These are phyloP conservation scores for Trametes meyenii DNA, from an alignment of 768 basidiomycete genomes.

Conservation along the genomic window DNA sequence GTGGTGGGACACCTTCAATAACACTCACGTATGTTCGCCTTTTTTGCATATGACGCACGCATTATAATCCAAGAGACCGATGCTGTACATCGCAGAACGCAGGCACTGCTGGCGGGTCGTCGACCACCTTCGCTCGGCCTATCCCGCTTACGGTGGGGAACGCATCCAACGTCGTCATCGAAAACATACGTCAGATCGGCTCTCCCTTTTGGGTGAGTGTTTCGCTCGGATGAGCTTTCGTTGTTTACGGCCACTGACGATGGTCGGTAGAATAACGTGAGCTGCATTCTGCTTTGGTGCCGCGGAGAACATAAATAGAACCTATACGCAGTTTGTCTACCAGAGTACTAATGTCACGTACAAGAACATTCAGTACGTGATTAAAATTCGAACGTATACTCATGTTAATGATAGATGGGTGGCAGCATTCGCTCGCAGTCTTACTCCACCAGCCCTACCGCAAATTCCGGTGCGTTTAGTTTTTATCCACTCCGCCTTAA, in stretches of 20 bases:
- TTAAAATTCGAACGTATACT: not conserved
- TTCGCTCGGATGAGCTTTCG: not conserved
- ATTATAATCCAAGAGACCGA: not conserved
- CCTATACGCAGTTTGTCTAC: conserved; percentile 40
- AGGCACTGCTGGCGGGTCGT: conserved; percentile 47
- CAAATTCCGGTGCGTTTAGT: conserved; percentile 38
- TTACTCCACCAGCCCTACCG: conserved; percentile 37
- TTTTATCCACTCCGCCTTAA: not conserved
- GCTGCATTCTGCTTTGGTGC: not conserved
- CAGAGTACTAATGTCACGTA: conserved; percentile 46
- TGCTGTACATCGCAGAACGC: conserved; percentile 29
- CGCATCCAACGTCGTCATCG: conserved; percentile 43
- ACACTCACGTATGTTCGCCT: conserved; percentile 23
- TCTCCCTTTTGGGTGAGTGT: conserved; percentile 47
- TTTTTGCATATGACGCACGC: not conserved
- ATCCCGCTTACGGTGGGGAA: conserved; percentile 48
- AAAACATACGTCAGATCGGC: conserved; percentile 41
- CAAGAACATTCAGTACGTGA: conserved; percentile 38
- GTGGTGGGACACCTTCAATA: conserved; percentile 40
- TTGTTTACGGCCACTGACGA: not conserved
- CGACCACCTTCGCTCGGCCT: conserved; percentile 45
- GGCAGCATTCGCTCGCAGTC: conserved; percentile 38
- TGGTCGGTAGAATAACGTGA: conserved; percentile 27
- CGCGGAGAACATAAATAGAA: not conserved
- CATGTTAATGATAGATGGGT: not conserved